Base-by-base conservation (phyloP, 768 basidiomycete species). In the Antrodiella citrinella region DNA sequence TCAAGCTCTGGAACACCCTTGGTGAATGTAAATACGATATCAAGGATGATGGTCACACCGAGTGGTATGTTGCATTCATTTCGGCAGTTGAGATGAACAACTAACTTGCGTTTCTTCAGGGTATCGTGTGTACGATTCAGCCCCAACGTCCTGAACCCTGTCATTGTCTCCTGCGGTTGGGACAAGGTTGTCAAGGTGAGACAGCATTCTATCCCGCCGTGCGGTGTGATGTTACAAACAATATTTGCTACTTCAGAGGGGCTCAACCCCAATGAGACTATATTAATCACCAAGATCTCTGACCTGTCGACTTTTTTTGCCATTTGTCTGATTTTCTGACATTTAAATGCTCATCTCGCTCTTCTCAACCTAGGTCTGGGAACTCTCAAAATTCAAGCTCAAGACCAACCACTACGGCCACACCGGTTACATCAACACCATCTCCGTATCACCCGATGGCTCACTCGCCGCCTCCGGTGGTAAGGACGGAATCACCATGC, bases 1-100 rank as follows among this genome's bases (percentile, higher is more conserved):
- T 99, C 79, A 99, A 98, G 72, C 89, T 99, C 64, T 99, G 96
- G 96, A 99, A 99, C 77, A 99, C 96, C 54, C 84, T 99, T 57
- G 96, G 96, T 65, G 96, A 99, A 73, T 99, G 96, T 79, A 99
- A 99, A 71, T 98, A 92, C 69, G 91, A 98, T 69, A 99, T 99
- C 71, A 91, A 91, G 73, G 95, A 99, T 59, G 96, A 98, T 61
- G 93, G 95, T 54, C 96, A 99, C 77, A 75, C 82, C 53, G 96
- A 97, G 75, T 99, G 96, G 95, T 72, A 53, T 44, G 66, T 58
- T 7, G 15, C 30, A 35, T 35, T 15, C 15, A 35, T 35, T 35
- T 15, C 7, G n/a, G 3, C 30, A n/a, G 47, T 44, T 38, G 43
- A 12, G 18, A 39, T 41, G 48, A 51, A 50, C 30, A 18, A 38